A percentile compares a stretch with the other conserved stretches of the same genome.
These are phyloP conservation scores for Tephrocybe sp. DNA, from an alignment of 768 basidiomycete species.

Conservation along the genomic window DNA sequence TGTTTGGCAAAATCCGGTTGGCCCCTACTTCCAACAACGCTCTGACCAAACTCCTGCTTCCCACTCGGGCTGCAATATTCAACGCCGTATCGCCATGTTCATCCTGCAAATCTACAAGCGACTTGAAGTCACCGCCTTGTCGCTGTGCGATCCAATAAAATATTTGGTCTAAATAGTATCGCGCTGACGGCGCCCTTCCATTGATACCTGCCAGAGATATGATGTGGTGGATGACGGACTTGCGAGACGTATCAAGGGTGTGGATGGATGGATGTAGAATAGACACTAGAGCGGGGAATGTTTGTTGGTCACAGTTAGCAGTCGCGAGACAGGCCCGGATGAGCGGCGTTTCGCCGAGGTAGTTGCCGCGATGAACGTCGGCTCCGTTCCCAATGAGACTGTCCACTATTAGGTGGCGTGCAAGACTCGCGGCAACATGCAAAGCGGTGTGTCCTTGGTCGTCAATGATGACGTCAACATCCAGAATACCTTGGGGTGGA, in stretches of 20 bases:
- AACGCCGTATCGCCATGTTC: slow-evolving; percentile 94
- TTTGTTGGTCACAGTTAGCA: slow-evolving; percentile 76
- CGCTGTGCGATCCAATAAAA: slow-evolving; percentile 82
- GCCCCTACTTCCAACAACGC: slow-evolving; percentile 91
- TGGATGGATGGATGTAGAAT: slow-evolving; percentile 72
- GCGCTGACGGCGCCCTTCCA: slow-evolving; percentile 77
- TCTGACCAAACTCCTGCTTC: slow-evolving; percentile 83
- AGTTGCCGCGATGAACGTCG: slow-evolving; percentile 89
- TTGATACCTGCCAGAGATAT: slow-evolving; percentile 89
- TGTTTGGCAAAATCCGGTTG: slow-evolving; percentile 85
- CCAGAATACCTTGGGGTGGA: slow-evolving; percentile 31
- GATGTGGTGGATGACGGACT: slow-evolving; percentile 89
- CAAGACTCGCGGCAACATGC: slow-evolving; percentile 89
- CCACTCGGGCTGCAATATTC: slow-evolving; percentile 93
- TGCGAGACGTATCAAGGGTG: slow-evolving; percentile 83
- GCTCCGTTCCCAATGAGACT: slow-evolving; percentile 76
- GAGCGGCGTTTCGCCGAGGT: slow-evolving; percentile 90
- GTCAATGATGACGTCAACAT: slow-evolving; percentile 86
- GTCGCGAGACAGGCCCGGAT: slow-evolving; percentile 90
- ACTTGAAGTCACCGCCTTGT: slow-evolving; percentile 72
- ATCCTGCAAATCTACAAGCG: slow-evolving; percentile 88
- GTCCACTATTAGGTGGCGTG: slow-evolving; percentile 62
- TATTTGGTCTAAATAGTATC: slow-evolving; percentile 90
- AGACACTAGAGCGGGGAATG: slow-evolving; percentile 64
- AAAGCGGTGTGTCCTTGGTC: slow-evolving; percentile 94